Evolutionary conservation across 2,329 filamentous ascomycete genomes (phyloP).

Genomic region (Coniochaeta sp.): DNA sequence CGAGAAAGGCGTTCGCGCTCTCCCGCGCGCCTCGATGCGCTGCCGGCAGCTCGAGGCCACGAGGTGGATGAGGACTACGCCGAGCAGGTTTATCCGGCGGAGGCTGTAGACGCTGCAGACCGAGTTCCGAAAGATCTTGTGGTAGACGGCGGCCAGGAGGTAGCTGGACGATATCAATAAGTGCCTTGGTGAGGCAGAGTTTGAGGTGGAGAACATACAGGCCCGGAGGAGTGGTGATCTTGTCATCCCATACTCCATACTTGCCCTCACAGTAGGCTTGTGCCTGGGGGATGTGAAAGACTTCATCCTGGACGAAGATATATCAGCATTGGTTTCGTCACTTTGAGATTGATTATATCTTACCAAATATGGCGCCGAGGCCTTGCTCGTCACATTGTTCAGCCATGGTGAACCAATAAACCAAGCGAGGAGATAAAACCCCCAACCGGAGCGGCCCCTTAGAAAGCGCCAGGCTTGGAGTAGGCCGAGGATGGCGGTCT

Average conservation of each 20-base stretch:
- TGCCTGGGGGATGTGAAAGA: conserved; percentile 87
- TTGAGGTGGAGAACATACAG: conserved; percentile 48
- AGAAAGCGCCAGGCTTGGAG: not conserved
- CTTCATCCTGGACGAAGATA: too few relatives aligned
- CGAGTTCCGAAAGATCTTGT: conserved; percentile 20
- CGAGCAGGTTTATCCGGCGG: conserved; percentile 40
- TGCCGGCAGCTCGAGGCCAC: conserved; percentile 45
- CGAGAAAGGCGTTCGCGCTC: not conserved
- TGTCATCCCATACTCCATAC: conserved; percentile 83
- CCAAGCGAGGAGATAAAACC: not conserved
- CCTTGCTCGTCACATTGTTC: not conserved
- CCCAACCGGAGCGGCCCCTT: not conserved
- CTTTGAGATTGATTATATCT: too few relatives aligned
- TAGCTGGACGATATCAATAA: conserved; percentile 29
- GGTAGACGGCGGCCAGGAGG: conserved; percentile 34
- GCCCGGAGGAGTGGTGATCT: conserved; percentile 93
- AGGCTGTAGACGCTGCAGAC: conserved; percentile 35
- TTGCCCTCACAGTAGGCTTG: conserved; percentile 74
- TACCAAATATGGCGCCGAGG: conserved; percentile 47
- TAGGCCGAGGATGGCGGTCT: not conserved
- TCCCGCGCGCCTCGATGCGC: conserved; percentile 38
- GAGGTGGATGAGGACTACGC: conserved; percentile 33
- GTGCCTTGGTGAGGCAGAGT: not conserved
- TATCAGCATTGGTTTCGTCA: too few relatives aligned
- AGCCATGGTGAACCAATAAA: not conserved